Percentiles rank a stretch among this genome's conserved stretches.
Evolutionary conservation across 129 eudicot species (phyloP).

Genomic region (Escallonia herrerae): DNA sequence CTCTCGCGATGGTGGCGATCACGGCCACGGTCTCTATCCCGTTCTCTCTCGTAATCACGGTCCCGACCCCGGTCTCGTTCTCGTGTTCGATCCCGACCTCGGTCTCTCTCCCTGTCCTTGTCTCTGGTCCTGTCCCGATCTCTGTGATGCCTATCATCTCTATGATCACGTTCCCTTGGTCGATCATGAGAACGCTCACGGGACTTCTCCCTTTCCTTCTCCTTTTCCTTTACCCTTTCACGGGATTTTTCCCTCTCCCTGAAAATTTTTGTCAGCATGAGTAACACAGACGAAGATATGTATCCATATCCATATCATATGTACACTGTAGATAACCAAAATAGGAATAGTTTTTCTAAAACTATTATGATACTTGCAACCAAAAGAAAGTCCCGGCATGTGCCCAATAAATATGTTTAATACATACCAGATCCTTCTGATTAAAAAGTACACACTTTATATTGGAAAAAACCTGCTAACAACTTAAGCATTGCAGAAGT

Average conservation of each 20-base stretch:
- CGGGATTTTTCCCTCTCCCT: constrained; percentile 90
- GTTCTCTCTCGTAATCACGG: constrained; percentile 39
- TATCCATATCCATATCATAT: no score
- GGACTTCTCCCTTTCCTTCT: constrained; percentile 60
- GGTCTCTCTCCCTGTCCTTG: constrained; percentile 38
- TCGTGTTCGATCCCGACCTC: constrained; percentile 37
- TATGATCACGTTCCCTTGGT: constrained; percentile 72
- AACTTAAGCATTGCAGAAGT: not conserved
- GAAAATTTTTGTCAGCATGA: constrained; percentile 6
- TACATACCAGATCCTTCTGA: no score
- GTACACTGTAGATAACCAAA: no score
- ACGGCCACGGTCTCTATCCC: constrained; percentile 43
- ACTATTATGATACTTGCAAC: no score
- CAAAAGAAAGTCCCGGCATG: no score
- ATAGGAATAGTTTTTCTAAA: no score
- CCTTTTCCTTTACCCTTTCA: constrained; percentile 54
- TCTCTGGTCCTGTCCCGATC: constrained; percentile 81
- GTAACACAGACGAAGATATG: no score
- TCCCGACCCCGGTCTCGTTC: constrained; percentile 42
- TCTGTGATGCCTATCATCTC: constrained; percentile 82
- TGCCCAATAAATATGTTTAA: no score
- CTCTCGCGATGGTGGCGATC: constrained; percentile 47
- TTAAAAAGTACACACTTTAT: not conserved
- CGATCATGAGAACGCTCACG: constrained; percentile 79
- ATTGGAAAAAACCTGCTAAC: not conserved